These are phyloP conservation scores for Stemphylium vesicarium DNA, from an alignment of 2,329 filamentous ascomycete genomes.

Conservation along the genomic window DNA sequence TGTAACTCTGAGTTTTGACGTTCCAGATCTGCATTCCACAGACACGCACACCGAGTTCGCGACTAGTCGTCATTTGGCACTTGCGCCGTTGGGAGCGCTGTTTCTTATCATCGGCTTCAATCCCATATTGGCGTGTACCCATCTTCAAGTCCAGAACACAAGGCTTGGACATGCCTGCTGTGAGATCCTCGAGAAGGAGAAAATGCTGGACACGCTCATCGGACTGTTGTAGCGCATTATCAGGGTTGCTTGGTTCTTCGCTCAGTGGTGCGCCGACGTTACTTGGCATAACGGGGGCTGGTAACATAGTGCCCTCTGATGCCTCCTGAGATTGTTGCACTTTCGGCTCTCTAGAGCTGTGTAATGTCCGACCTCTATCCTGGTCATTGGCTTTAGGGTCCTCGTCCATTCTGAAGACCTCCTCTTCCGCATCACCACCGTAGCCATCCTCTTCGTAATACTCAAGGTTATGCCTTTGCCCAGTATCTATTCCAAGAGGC, in stretches of 20 bases:
- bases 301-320: slow-evolving; percentile 39
- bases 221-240: slow-evolving; percentile 55
- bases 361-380: slow-evolving; percentile 6
- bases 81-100: slow-evolving; percentile 91
- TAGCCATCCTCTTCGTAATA: slow-evolving; percentile 93
- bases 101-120: slow-evolving; percentile 91
- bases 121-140: slow-evolving; percentile 95
- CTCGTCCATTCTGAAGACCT: slow-evolving; percentile 73
- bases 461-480: slow-evolving; percentile 76
- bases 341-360: not conserved
- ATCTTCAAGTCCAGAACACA: slow-evolving; percentile 99
- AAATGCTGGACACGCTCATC: slow-evolving; percentile 84
- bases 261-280: slow-evolving; percentile 8
- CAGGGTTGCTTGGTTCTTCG: slow-evolving; percentile 49
- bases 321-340: slow-evolving; percentile 4
- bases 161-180: slow-evolving; percentile 92
- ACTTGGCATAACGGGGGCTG: slow-evolving; percentile 36
- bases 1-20: slow-evolving; percentile 77
- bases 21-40: slow-evolving; percentile 98
- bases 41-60: slow-evolving; percentile 87
- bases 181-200: slow-evolving; percentile 89
- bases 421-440: slow-evolving; percentile 75
- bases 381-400: slow-evolving; percentile 27
- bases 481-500: slow-evolving; percentile 67
- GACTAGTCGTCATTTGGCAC: slow-evolving; percentile 89